Evolutionary conservation across 768 basidiomycete genomes (phyloP), one percentile per base, ranked within the genome.

Genomic region (Panaeolus papilionaceus): DNA sequence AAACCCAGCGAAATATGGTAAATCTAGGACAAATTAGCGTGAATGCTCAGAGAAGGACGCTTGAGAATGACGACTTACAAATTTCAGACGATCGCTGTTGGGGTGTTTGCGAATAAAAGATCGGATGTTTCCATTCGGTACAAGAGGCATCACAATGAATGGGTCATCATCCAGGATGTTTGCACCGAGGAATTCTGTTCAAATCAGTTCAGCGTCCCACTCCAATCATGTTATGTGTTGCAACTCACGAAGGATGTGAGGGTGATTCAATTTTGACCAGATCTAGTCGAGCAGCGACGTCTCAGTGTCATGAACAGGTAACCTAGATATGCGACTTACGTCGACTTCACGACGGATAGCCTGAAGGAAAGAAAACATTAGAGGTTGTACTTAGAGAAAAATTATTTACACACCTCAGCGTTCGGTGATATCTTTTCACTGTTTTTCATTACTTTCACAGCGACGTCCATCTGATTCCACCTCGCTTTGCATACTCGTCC

Each of bases 131-230:
- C 75, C 75, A 61, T 73, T 69, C 26, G 62, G 62, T n/a, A 75
- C 61, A 38, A 72, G 70, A 18, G 73, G 75, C 64, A 73, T 77
- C 5, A 77, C 72, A 20, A 77, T 73, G 62, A 76, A 76, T 9
- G 75, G 74, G 44, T 66, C 67, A 45, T 73, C 68, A 64, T 75
- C 73, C 20, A 75, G 40, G 20, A 73, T 69, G 61, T 75, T 75
- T 28, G 75, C 73, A 20, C 75, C 73, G 7, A 75, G 65, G 47
- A 75, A 75, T 69, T 74, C 72, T 71, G 62, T 11, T 65, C 12
- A 9, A 58, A 4, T 4, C 3, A 61, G 9, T 67, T 37, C 40
- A 11, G 63, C 45, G 26, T 64, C 61, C 20, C 11, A 38, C 2
- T 49, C 20, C 20, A 16, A 18, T 20, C 12, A 45, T 28, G 33